These are phyloP conservation scores for Closterium sp. DNA, from an alignment of 139 green algal species.

Conservation along the genomic window DNA sequence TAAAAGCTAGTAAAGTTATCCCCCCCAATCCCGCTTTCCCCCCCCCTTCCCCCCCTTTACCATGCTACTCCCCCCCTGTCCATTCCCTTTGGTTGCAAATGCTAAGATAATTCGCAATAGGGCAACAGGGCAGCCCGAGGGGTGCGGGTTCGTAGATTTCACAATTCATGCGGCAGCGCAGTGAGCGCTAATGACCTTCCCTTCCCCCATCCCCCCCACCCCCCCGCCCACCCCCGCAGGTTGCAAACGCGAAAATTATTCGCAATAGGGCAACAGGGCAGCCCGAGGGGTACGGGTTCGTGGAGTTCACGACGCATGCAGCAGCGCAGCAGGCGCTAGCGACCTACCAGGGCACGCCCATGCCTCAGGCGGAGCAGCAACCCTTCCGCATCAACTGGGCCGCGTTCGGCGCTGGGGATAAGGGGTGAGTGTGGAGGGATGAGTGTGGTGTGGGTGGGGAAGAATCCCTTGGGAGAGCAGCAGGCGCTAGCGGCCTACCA, in stretches of 20 bases:
- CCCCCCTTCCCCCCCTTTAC: neutral
- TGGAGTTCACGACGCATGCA: constrained; percentile 72
- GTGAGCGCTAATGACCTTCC: no score
- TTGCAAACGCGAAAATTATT: no score
- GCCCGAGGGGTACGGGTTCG: constrained; percentile 79
- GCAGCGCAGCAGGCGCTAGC: constrained; percentile 64
- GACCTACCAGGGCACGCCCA: constrained; percentile 67
- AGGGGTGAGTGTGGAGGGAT: neutral
- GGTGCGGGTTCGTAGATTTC: constrained; percentile 85
- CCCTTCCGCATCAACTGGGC: constrained; percentile 80
- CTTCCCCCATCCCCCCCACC: no score
- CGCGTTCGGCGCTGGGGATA: constrained; percentile 69
- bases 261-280: constrained; percentile 68
- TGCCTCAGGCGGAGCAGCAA: constrained; percentile 67
- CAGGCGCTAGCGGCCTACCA: constrained; percentile 67
- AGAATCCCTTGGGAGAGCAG: constrained; percentile 66
- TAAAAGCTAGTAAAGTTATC: no score
- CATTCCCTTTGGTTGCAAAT: constrained; percentile 45
- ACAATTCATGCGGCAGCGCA: constrained; percentile 61
- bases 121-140: constrained; percentile 64
- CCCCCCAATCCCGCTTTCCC: neutral
- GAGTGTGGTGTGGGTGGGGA: constrained; percentile 65
- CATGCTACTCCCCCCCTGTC: neutral
- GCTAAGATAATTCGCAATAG: constrained; percentile 83
- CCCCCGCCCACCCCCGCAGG: no score